phyloP scores from a whole-genome alignment of 805 yeast species.

The Spathaspora hagerdaliae region DNA sequence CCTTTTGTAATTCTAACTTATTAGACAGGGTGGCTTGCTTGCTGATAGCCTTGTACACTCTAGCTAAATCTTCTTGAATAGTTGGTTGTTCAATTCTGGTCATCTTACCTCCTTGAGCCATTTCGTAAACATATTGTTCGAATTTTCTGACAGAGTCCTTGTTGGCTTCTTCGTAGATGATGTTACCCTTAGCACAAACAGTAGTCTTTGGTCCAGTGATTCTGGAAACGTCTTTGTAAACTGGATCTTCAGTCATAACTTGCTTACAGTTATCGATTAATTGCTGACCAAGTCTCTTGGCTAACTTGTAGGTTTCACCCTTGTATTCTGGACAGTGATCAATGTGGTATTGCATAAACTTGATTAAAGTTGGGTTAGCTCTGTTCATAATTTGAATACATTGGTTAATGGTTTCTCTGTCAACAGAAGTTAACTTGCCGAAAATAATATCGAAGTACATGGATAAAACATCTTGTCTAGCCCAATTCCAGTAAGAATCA shows the following conservation, averaged over 20 bases:
- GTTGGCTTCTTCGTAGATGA: slow-evolving; percentile 77
- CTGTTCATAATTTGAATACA: slow-evolving; percentile 98
- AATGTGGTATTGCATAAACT: slow-evolving; percentile 91
- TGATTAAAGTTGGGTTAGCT: slow-evolving; percentile 87
- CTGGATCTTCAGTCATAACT: slow-evolving; percentile 76
- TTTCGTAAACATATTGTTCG: slow-evolving; percentile 91
- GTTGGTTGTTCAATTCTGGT: slow-evolving; percentile 70
- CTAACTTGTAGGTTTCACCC: slow-evolving; percentile 91
- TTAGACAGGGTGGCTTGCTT: slow-evolving; percentile 60
- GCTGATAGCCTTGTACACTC: slow-evolving; percentile 76
- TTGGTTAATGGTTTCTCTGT: slow-evolving; percentile 92
- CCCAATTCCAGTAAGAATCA: slow-evolving; percentile 99
- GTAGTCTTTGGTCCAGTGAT: slow-evolving; percentile 95
- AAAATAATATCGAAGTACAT: slow-evolving; percentile 95
- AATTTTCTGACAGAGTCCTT: slow-evolving; percentile 90
- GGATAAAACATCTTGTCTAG: slow-evolving; percentile 91
- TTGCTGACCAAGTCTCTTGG: slow-evolving; percentile 85
- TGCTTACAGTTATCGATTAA: slow-evolving; percentile 94
- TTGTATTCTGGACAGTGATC: slow-evolving; percentile 77
- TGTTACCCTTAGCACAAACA: slow-evolving; percentile 83
- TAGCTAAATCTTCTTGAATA: slow-evolving; percentile 78
- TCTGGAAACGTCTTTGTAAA: slow-evolving; percentile 88
- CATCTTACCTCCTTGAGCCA: slow-evolving; percentile 91
- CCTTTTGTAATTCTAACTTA: slow-evolving; percentile 64
- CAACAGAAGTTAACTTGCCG: slow-evolving; percentile 85